phyloP scores from a whole-genome alignment of 176 grass and related monocot species.

The Tillandsia fasciculata region DNA sequence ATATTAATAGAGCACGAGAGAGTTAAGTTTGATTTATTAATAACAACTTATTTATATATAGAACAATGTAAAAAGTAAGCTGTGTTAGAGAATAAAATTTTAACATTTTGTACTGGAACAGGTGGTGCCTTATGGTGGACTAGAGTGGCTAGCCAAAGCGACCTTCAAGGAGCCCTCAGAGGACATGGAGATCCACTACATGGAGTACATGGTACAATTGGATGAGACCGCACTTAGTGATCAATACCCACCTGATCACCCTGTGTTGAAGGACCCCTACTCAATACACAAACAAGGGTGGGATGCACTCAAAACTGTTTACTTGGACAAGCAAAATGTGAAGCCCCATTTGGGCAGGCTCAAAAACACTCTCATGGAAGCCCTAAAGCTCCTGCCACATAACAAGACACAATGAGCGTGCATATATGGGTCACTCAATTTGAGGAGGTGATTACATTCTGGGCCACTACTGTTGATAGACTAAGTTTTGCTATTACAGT shows the following conservation, averaged over 20 bases:
- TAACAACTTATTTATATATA: too few species aligned
- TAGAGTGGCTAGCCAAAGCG: conserved; percentile 68
- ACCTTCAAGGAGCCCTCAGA: conserved; percentile 63
- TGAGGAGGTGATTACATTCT: too few species aligned
- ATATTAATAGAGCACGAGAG: too few species aligned
- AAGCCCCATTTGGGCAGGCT: conserved; percentile 51
- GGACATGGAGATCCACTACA: conserved; percentile 85
- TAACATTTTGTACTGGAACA: too few species aligned
- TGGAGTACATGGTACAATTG: conserved; percentile 71
- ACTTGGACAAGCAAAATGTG: conserved; percentile 91
- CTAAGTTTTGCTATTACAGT: too few species aligned
- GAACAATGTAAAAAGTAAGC: too few species aligned
- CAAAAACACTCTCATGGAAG: conserved; percentile 37
- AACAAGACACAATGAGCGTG: background rate
- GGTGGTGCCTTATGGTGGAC: conserved; percentile 62
- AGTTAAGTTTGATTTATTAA: too few species aligned
- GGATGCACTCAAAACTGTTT: conserved; percentile 66
- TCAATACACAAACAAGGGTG: conserved; percentile 76
- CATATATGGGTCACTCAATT: too few species aligned
- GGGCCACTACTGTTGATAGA: too few species aligned
- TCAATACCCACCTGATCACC: conserved; percentile 73
- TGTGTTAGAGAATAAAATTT: too few species aligned
- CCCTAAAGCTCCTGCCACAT: conserved; percentile 34
- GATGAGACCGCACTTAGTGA: conserved; percentile 78
- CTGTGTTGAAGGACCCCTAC: conserved; percentile 58